Evolutionary conservation across 225 moss, liverwort and hornwort genomes (phyloP).

Genomic region (Anthoceros angustus): DNA sequence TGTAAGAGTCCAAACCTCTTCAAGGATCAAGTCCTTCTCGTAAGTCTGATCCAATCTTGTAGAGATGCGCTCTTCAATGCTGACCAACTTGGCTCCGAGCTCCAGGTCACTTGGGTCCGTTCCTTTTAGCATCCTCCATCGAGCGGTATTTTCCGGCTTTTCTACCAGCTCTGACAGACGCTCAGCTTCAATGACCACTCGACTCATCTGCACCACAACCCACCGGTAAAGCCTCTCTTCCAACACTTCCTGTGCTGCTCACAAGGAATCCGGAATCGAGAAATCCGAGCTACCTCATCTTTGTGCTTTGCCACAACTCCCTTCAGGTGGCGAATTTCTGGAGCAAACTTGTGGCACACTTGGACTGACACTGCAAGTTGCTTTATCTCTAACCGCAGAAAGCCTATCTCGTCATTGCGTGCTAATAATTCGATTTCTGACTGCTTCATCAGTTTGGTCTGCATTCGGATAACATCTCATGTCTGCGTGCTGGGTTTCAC

Average conservation of each 20-base stretch:
- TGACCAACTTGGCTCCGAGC: slow-evolving; percentile 47
- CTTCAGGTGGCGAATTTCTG: slow-evolving; percentile 20
- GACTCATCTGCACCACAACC: slow-evolving; percentile 25
- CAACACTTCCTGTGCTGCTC: not conserved
- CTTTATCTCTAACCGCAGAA: slow-evolving; percentile 44
- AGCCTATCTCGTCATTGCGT: slow-evolving; percentile 49
- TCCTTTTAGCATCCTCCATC: slow-evolving; percentile 55
- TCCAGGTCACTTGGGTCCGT: slow-evolving; percentile 46
- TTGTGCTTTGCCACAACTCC: not conserved
- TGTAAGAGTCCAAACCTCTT: slow-evolving; percentile 30
- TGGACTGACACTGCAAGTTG: slow-evolving; percentile 28
- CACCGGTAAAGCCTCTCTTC: not conserved
- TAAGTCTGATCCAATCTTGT: slow-evolving; percentile 56
- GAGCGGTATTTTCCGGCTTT: slow-evolving; percentile 50
- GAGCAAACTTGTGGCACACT: slow-evolving; percentile 29
- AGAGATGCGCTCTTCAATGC: slow-evolving; percentile 58
- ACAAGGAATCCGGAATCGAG: not conserved
- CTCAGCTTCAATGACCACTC: slow-evolving; percentile 19
- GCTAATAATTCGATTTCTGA: slow-evolving; percentile 52
- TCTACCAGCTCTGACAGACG: slow-evolving; percentile 63
- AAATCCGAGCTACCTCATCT: not conserved
- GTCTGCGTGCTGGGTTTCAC: not conserved
- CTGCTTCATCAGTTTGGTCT: slow-evolving; percentile 42
- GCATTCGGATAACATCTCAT: not conserved
- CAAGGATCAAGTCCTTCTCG: slow-evolving; percentile 62